Conservation (phyloP, 2,329 filamentous ascomycete species). For the Onygenales sp. region DNA sequence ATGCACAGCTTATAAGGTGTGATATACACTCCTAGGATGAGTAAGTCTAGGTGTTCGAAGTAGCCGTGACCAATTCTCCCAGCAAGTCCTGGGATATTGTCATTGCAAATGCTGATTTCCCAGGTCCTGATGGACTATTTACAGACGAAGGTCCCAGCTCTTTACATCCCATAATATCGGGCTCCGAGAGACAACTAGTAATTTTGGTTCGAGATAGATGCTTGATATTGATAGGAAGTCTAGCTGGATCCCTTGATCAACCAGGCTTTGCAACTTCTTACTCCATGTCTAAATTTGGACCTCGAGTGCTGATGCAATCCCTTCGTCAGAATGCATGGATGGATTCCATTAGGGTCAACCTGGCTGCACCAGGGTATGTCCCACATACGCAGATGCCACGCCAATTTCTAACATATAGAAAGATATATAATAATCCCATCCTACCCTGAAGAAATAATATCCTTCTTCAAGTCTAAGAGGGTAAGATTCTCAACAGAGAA, state of each 20-base stretch:
- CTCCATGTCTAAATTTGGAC: slow-evolving; percentile 27
- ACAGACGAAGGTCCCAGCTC: slow-evolving; percentile 10
- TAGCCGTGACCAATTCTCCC: slow-evolving; percentile 17
- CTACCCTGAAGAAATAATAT: slow-evolving; percentile 17
- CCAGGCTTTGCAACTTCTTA: slow-evolving; percentile 28
- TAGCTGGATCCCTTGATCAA: slow-evolving; percentile 25
- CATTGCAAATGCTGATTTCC: slow-evolving; percentile 25
- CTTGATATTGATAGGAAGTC: slow-evolving; percentile 25
- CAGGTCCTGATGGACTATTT: slow-evolving; percentile 21
- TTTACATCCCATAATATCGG: background rate
- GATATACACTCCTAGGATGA: slow-evolving; percentile 23
- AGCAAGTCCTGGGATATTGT: slow-evolving; percentile 22
- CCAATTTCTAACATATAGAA: background rate
- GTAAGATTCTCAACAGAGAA: slow-evolving; percentile 21
- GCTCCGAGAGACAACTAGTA: background rate
- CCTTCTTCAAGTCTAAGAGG: slow-evolving; percentile 32
- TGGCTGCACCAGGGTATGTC: slow-evolving; percentile 31
- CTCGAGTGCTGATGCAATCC: slow-evolving; percentile 30
- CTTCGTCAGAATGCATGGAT: slow-evolving; percentile 23
- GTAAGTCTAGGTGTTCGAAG: slow-evolving; percentile 20
- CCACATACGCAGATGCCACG: slow-evolving; percentile 12
- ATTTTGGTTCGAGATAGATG: slow-evolving; percentile 15
- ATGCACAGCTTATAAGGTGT: slow-evolving; percentile 22
- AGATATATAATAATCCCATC: slow-evolving; percentile 5
- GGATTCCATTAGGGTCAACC: slow-evolving; percentile 23